These are phyloP conservation scores for Pyrenochaeta sp. DNA, from an alignment of 2,329 filamentous ascomycete genomes.

Conservation along the genomic window DNA sequence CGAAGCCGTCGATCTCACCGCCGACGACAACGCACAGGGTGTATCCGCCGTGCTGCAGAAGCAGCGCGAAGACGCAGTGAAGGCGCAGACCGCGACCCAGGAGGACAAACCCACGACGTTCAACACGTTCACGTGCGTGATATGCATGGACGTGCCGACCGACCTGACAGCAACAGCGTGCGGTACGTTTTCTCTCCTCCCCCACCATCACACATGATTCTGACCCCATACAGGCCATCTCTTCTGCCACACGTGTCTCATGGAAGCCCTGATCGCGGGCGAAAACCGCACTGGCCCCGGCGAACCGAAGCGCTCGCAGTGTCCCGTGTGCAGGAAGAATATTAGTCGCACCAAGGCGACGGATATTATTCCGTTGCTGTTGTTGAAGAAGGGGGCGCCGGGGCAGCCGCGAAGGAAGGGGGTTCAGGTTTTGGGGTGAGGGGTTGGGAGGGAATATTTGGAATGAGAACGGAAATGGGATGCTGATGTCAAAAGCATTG, in stretches of 20 bases:
- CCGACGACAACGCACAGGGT: slow-evolving; percentile 49
- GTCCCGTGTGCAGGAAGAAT: slow-evolving; percentile 57
- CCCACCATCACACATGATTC: background rate
- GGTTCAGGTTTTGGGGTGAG: too few species aligned
- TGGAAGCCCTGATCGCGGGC: slow-evolving; percentile 64
- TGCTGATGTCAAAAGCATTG: too few species aligned
- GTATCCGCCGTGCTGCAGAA: slow-evolving; percentile 59
- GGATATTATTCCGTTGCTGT: slow-evolving; percentile 53
- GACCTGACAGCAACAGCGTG: slow-evolving; percentile 67
- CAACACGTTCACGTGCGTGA: slow-evolving; percentile 64
- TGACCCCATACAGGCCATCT: slow-evolving; percentile 60
- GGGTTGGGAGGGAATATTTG: too few species aligned
- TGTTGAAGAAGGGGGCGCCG: slow-evolving; percentile 49
- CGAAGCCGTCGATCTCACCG: slow-evolving; percentile 60
- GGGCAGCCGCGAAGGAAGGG: slow-evolving; percentile 45
- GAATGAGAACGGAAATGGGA: too few species aligned
- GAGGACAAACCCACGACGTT: slow-evolving; percentile 51
- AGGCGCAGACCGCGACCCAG: slow-evolving; percentile 51
- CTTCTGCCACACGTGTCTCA: slow-evolving; percentile 70
- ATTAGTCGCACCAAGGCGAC: slow-evolving; percentile 49
- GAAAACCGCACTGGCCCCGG: slow-evolving; percentile 58
- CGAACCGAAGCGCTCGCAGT: slow-evolving; percentile 53
- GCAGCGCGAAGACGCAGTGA: slow-evolving; percentile 61
- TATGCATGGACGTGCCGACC: slow-evolving; percentile 68
- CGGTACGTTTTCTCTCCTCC: slow-evolving; percentile 53